phyloP scores from a whole-genome alignment of 805 yeast genomes.

The Candida yuanshanica region DNA sequence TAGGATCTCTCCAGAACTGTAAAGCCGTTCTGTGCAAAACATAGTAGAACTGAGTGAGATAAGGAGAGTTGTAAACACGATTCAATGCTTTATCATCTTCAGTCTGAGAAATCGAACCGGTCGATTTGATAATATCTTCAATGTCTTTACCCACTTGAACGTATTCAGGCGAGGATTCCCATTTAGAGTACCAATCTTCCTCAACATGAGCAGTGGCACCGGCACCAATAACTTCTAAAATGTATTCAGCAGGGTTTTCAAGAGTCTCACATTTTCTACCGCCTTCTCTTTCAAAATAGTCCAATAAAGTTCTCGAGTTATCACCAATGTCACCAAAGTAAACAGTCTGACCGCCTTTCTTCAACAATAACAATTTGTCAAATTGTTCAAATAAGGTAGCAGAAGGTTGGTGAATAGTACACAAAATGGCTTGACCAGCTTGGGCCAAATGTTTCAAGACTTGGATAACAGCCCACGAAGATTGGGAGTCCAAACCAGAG shows the following conservation, averaged over 20 bases:
- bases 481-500: no score
- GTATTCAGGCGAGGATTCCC: slow-evolving; percentile 67
- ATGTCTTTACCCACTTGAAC: slow-evolving; percentile 54
- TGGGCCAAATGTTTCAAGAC: no score
- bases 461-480: no score
- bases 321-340: slow-evolving; percentile 72
- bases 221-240: slow-evolving; percentile 81
- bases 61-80: slow-evolving; percentile 39
- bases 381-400: slow-evolving; percentile 72
- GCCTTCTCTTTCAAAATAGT: slow-evolving; percentile 63
- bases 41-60: slow-evolving; percentile 34
- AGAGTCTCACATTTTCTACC: slow-evolving; percentile 59
- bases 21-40: slow-evolving; percentile 36
- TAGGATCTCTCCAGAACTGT: slow-evolving; percentile 55
- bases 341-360: slow-evolving; percentile 66
- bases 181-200: slow-evolving; percentile 69
- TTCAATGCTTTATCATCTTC: slow-evolving; percentile 24
- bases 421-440: no score
- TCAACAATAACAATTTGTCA: slow-evolving; percentile 67
- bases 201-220: slow-evolving; percentile 76
- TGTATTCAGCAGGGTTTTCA: slow-evolving; percentile 89
- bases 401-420: slow-evolving; percentile 42
- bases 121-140: slow-evolving; percentile 56
- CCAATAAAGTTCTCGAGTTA: slow-evolving; percentile 49
- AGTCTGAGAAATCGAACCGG: slow-evolving; percentile 32